Percentiles rank a stretch among this genome's conserved stretches.
Conservation (phyloP, 1,284 basidiomycete species). For the Ustilago nuda region DNA sequence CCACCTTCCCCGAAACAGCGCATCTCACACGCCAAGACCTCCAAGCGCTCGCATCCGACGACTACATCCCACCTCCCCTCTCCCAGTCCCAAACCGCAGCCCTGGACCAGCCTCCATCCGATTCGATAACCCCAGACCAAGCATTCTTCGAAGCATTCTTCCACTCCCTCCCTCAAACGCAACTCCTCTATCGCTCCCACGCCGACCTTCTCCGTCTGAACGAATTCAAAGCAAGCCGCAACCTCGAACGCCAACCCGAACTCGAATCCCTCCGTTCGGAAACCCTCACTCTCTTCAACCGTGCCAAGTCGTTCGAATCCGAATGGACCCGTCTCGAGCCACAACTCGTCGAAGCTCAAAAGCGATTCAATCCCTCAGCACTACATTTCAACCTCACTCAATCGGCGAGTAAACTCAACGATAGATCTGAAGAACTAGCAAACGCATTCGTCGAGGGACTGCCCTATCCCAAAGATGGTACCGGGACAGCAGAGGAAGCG, state of each 20-base stretch:
- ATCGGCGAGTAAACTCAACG: constrained; percentile 51
- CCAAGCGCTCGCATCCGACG: constrained; percentile 40
- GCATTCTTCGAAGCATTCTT: constrained; percentile 59
- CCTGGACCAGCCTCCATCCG: constrained; percentile 6
- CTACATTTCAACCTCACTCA: constrained; percentile 55
- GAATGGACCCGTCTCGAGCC: constrained; percentile 47
- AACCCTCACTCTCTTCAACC: constrained; percentile 55
- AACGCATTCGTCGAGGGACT: constrained; percentile 64
- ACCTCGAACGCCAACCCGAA: constrained; percentile 48
- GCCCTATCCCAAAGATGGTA: constrained; percentile 40
- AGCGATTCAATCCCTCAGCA: constrained; percentile 58
- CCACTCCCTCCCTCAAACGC: constrained; percentile 49
- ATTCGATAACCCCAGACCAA: constrained; percentile 15
- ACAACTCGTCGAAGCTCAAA: constrained; percentile 53
- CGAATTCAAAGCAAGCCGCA: constrained; percentile 55
- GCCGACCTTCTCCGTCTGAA: constrained; percentile 43
- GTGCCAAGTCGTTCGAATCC: constrained; percentile 48
- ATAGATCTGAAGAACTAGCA: constrained; percentile 60
- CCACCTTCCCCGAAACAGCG: constrained; percentile 52
- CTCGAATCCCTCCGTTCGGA: constrained; percentile 57
- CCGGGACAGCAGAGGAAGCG: constrained; percentile 20
- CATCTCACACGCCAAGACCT: constrained; percentile 53
- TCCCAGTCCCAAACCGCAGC: background rate
- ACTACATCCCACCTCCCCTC: constrained; percentile 8
- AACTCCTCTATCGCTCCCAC: constrained; percentile 41